Evolutionary conservation across 2,329 filamentous ascomycete species (phyloP).

Genomic region (Neonectria sp.): DNA sequence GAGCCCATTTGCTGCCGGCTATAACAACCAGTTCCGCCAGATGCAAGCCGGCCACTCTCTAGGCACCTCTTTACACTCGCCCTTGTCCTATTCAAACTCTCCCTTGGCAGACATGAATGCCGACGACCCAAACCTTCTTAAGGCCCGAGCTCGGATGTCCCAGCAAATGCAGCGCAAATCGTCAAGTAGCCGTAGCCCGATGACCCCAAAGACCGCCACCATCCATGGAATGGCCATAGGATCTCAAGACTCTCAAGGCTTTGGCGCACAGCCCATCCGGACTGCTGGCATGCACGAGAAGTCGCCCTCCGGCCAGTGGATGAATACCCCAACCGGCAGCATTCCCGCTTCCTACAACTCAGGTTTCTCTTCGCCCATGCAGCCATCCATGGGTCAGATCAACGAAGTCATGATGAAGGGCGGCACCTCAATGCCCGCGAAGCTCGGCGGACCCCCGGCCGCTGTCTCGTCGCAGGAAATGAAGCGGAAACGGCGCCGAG

Average conservation of each 20-base stretch:
- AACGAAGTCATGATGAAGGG: conserved; percentile 91
- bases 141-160: conserved; percentile 71
- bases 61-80: conserved; percentile 63
- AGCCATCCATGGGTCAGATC: conserved; percentile 80
- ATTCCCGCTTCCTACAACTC: conserved; percentile 90
- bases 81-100: conserved; percentile 58
- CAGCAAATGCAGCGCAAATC: conserved; percentile 80
- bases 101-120: conserved; percentile 64
- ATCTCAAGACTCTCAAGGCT: conserved; percentile 77
- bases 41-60: conserved; percentile 74
- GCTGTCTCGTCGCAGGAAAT: conserved; percentile 88
- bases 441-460: conserved; percentile 73
- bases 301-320: conserved; percentile 90
- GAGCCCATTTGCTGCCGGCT: conserved; percentile 87
- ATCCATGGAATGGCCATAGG: conserved; percentile 80
- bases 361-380: conserved; percentile 87
- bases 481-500: conserved; percentile 90
- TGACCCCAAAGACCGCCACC: conserved; percentile 89
- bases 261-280: conserved; percentile 84
- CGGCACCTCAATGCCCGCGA: conserved; percentile 89
- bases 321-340: conserved; percentile 84
- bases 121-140: conserved; percentile 72
- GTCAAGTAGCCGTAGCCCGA: conserved; percentile 82
- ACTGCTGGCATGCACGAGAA: conserved; percentile 81
- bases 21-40: conserved; percentile 84